phyloP scores from a whole-genome alignment of 352 stramenopile genomes.

The Globisporangium barbulae region DNA sequence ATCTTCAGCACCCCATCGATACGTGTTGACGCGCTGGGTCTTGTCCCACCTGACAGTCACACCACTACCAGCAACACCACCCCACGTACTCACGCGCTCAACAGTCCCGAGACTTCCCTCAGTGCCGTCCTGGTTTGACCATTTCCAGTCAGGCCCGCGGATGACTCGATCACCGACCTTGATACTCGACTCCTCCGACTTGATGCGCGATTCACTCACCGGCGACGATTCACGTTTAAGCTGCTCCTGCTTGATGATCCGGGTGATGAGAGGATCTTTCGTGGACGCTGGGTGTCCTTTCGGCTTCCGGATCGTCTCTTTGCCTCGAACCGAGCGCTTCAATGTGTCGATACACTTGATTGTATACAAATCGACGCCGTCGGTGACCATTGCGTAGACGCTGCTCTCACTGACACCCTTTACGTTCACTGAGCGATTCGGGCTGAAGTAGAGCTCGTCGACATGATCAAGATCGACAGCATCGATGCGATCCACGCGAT shows the following conservation, averaged over 20 bases:
- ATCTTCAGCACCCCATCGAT: constrained; percentile 70
- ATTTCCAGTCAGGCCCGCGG: constrained; percentile 78
- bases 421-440: constrained; percentile 27
- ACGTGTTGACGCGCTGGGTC: constrained; percentile 81
- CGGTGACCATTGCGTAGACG: constrained; percentile 71
- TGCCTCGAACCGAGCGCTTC: constrained; percentile 28
- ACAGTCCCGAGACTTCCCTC: constrained; percentile 61
- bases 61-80: constrained; percentile 66
- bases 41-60: constrained; percentile 83
- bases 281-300: constrained; percentile 10
- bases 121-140: constrained; percentile 74
- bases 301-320: constrained; percentile 30
- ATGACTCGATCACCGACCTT: constrained; percentile 67
- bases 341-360: constrained; percentile 65
- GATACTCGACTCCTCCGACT: constrained; percentile 24
- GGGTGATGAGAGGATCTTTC: constrained; percentile 1
- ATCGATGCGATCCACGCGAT: constrained; percentile 59
- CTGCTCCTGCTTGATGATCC: constrained; percentile 14
- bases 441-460: constrained; percentile 57
- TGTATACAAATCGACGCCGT: constrained; percentile 56
- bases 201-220: constrained; percentile 11
- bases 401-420: constrained; percentile 47
- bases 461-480: constrained; percentile 35
- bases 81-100: constrained; percentile 75
- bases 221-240: constrained; percentile 1